A percentile compares a stretch with the other conserved stretches of the same genome.
Conservation (phyloP, 352 stramenopile species). For the Phytophthora vignae region DNA sequence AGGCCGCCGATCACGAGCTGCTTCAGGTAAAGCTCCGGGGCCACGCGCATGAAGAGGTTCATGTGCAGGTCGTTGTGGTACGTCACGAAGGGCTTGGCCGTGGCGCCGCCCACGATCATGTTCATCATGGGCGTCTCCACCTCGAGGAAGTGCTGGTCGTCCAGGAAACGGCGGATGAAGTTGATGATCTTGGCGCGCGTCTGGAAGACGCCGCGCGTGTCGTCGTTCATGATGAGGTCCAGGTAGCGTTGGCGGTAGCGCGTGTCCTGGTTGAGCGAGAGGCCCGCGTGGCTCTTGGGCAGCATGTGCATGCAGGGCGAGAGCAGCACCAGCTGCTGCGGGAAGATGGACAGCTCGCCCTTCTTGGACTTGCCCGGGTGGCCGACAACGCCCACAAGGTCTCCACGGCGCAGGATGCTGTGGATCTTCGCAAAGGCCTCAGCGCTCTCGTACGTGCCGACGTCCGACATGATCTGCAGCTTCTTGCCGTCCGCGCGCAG, state of each 20-base stretch:
- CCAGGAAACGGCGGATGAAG: slow-evolving; percentile 93
- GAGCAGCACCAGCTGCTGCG: slow-evolving; percentile 76
- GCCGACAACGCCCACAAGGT: slow-evolving; percentile 97
- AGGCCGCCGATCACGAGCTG: slow-evolving; percentile 98
- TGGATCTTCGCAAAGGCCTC: slow-evolving; percentile 87
- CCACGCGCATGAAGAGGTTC: slow-evolving; percentile 97
- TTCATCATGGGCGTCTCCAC: slow-evolving; percentile 99
- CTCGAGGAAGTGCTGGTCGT: slow-evolving; percentile 96
- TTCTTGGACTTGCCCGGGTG: slow-evolving; percentile 97
- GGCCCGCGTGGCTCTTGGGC: slow-evolving; percentile 75
- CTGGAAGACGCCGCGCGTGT: slow-evolving; percentile 94
- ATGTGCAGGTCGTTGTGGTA: slow-evolving; percentile 97
- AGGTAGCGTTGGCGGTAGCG: slow-evolving; percentile 95
- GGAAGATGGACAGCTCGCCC: slow-evolving; percentile 98
- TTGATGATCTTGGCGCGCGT: slow-evolving; percentile 95
- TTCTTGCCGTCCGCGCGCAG: slow-evolving; percentile 94
- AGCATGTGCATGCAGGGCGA: slow-evolving; percentile 90
- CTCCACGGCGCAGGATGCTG: slow-evolving; percentile 92
- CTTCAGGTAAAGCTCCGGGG: slow-evolving; percentile 98
- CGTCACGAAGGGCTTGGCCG: slow-evolving; percentile 98
- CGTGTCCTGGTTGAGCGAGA: slow-evolving; percentile 78
- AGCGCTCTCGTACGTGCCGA: slow-evolving; percentile 67
- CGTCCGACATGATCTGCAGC: slow-evolving; percentile 97
- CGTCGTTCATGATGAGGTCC: slow-evolving; percentile 97
- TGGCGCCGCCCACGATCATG: slow-evolving; percentile 94